These are phyloP conservation scores for Microcyclospora tardicrescens DNA, from an alignment of 2,329 filamentous ascomycete species.

Conservation along the genomic window DNA sequence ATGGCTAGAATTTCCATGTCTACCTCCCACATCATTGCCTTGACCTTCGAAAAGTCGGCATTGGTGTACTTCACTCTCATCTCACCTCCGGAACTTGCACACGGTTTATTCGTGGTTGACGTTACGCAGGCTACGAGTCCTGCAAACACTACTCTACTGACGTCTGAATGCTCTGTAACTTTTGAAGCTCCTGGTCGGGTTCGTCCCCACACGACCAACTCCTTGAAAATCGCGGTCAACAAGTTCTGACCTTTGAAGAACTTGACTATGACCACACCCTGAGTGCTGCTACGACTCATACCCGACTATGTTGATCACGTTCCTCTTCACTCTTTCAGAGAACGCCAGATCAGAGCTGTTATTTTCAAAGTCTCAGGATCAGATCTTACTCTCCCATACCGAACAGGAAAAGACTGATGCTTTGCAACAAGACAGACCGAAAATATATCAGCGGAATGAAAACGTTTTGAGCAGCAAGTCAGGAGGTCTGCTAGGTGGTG, in stretches of 20 bases:
- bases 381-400: no score
- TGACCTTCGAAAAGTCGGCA: no score
- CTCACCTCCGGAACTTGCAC: no score
- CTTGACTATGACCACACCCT: slow-evolving; percentile 2
- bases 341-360: slow-evolving; percentile 16
- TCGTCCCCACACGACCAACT: slow-evolving; percentile 11
- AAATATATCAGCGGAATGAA: no score
- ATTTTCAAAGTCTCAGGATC: background rate
- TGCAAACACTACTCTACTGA: background rate
- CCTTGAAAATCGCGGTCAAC: slow-evolving; percentile 5
- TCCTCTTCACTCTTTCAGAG: slow-evolving; percentile 19
- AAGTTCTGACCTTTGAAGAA: slow-evolving; percentile 8
- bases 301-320: slow-evolving; percentile 18
- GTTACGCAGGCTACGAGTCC: background rate
- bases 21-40: no score
- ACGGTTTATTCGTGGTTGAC: background rate
- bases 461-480: no score
- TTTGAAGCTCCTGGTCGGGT: slow-evolving; percentile 7
- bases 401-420: no score
- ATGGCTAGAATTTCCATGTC: no score
- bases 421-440: no score
- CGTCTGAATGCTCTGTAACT: slow-evolving; percentile 1
- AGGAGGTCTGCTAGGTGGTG: no score
- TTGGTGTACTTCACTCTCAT: no score
- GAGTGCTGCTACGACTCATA: slow-evolving; percentile 9